phyloP scores from a whole-genome alignment of 2,329 filamentous ascomycete genomes.

The Arthrobotrys sinensis region DNA sequence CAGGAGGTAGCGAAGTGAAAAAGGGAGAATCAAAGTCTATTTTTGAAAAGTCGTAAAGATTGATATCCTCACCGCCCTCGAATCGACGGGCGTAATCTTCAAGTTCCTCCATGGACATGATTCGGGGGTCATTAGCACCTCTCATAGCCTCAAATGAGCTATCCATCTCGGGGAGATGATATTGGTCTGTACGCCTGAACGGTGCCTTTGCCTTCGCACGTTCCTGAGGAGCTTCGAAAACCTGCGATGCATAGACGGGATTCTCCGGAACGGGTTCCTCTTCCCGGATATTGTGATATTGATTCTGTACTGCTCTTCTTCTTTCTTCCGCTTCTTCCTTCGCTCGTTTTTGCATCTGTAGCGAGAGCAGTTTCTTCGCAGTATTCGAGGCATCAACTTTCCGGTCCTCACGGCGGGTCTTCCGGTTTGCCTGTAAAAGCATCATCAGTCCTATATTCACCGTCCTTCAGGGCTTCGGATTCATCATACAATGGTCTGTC shows the following conservation, averaged over 20 bases:
- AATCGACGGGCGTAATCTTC: constrained; percentile 96
- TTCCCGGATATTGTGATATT: constrained; percentile 41
- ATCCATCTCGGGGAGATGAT: constrained; percentile 90
- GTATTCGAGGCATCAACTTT: constrained; percentile 93
- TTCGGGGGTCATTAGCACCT: constrained; percentile 88
- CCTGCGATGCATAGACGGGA: constrained; percentile 91
- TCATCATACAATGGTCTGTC: constrained; percentile 82
- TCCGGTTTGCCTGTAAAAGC: constrained; percentile 72
- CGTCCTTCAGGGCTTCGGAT: not conserved
- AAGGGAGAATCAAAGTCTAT: constrained; percentile 98
- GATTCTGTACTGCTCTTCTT: constrained; percentile 67
- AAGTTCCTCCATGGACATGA: constrained; percentile 95
- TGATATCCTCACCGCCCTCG: constrained; percentile 88
- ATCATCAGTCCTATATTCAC: not conserved
- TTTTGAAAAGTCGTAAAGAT: constrained; percentile 79
- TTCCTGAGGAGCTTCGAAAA: constrained; percentile 84
- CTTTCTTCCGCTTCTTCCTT: constrained; percentile 85
- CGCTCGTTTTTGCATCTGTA: constrained; percentile 92
- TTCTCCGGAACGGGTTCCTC: constrained; percentile 78
- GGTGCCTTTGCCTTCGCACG: constrained; percentile 76
- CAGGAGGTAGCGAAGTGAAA: constrained; percentile 89
- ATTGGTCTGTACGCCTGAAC: constrained; percentile 93
- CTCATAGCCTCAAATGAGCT: constrained; percentile 84
- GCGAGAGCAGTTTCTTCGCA: constrained; percentile 88
- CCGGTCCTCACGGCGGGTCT: constrained; percentile 85